Base-by-base conservation (phyloP, 2,329 filamentous ascomycete species). In the Balansia obtecta region DNA sequence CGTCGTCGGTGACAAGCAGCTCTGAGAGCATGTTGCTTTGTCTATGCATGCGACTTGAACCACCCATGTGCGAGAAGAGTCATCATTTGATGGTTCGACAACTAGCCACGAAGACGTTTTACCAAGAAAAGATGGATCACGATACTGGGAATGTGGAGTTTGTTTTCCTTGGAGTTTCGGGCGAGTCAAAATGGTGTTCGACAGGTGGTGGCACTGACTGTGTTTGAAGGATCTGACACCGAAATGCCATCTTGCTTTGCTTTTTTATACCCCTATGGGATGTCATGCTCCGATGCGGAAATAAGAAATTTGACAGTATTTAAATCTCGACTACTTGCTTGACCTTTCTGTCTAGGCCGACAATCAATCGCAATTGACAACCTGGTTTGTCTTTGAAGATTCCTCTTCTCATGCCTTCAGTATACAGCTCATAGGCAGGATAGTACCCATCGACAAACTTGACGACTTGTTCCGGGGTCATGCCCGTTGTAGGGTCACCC, bases 401-500 rank as follows among this genome's bases (percentile, higher is more conserved):
- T 1, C 83, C 83, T 27, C 65, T 61, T 50, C 82, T 72, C 52
- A 86, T 61, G 16, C 71, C 73, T 32, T 80, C 76, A 1, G 75
- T 76, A 60, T 79, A 88, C 11, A 87, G 71, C 68, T 87, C 84
- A 58, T 87, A 87, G 1, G 81, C 82, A 4, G 84, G 84, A 58
- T 82, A 86, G 64, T 87, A 81, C 1, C 72, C 76, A 54, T 80
- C 76, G 32, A 81, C 86, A 64, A 95, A 95, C 45, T 75, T 72
- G 51, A 80, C 72, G 42, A 95, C 87, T 63, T 91, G 78, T 50
- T 88, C 83, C 57, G 87, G 83, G 1, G 80, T 85, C 90, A 95
- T 95, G 32, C 88, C 89, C 0, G 74, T 76, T 15, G 57, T 56
- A 18, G 64, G 60, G 43, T 68, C 66, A 9, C 86, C 88, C 56